phyloP scores from a whole-genome alignment of 2,329 filamentous ascomycete genomes.

The Tolypocladium amazonense region DNA sequence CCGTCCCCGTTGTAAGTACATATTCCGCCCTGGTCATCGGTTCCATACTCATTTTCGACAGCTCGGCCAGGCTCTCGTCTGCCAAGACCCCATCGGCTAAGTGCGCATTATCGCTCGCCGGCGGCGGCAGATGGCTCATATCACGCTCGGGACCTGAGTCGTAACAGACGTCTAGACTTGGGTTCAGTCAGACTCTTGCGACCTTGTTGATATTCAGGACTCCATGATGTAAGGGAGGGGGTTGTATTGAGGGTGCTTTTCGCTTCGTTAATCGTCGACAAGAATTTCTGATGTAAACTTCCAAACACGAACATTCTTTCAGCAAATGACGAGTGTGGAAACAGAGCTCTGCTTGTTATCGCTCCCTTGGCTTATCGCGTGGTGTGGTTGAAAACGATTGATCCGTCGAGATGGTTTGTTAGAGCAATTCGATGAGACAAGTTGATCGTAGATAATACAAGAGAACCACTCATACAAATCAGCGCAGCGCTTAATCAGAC shows the following conservation, averaged over 20 bases:
- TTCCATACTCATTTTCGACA: background rate
- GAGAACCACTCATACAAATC: too few relatives aligned
- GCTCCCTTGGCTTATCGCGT: background rate
- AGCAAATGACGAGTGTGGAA: background rate
- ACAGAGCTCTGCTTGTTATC: background rate
- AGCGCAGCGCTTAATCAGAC: too few relatives aligned
- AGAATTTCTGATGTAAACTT: background rate
- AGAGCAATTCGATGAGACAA: background rate
- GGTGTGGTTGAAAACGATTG: background rate
- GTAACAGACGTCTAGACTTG: background rate
- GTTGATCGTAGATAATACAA: background rate
- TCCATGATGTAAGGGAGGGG: background rate
- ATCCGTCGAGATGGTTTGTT: background rate
- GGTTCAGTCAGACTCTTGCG: background rate
- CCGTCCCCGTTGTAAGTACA: conserved; percentile 5
- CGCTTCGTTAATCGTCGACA: background rate
- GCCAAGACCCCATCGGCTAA: background rate
- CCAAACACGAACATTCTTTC: background rate
- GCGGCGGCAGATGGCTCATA: background rate
- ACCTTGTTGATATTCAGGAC: background rate
- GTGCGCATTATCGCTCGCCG: background rate
- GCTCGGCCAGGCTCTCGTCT: background rate
- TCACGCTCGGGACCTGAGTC: background rate
- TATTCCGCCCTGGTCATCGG: too few relatives aligned
- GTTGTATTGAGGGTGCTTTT: background rate